Conservation (phyloP, 169 alveolate species). For the Cryptosporidium tyzzeri region DNA sequence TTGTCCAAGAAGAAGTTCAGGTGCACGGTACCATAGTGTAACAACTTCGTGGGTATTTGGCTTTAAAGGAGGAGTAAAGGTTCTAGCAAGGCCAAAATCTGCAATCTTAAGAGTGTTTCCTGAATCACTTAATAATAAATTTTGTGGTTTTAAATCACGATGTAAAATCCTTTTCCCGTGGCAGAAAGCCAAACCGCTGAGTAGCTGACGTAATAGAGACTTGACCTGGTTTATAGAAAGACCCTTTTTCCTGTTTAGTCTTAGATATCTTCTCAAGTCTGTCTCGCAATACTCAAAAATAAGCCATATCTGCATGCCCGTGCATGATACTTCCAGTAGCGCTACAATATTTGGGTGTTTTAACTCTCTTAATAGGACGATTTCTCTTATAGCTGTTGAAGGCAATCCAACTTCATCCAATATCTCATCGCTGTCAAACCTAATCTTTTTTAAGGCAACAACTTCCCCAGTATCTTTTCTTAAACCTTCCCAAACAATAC, state of each 20-base stretch:
- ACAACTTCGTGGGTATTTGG: conserved; percentile 91
- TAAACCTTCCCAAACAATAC: conserved; percentile 86
- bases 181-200: conserved; percentile 86
- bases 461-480: conserved; percentile 83
- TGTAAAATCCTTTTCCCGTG: conserved; percentile 91
- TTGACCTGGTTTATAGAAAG: conserved; percentile 78
- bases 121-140: conserved; percentile 84
- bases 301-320: conserved; percentile 77
- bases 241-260: conserved; percentile 80
- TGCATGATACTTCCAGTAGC: conserved; percentile 71
- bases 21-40: conserved; percentile 92
- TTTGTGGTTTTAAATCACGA: conserved; percentile 91
- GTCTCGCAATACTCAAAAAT: conserved; percentile 81
- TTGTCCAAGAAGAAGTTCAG: conserved; percentile 89
- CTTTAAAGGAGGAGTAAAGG: conserved; percentile 87
- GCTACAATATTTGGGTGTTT: conserved; percentile 90
- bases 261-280: conserved; percentile 79
- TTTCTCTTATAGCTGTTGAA: conserved; percentile 90
- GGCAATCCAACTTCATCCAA: conserved; percentile 92
- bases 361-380: conserved; percentile 86
- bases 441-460: conserved; percentile 82
- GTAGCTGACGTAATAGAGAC: conserved; percentile 84
- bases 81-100: conserved; percentile 94
- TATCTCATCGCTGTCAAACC: conserved; percentile 83
- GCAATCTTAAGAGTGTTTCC: conserved; percentile 78